Percentiles rank a stretch among this genome's conserved stretches.
These are phyloP conservation scores for Citrus glauca DNA, from an alignment of 345 rosid species.

Conservation along the genomic window DNA sequence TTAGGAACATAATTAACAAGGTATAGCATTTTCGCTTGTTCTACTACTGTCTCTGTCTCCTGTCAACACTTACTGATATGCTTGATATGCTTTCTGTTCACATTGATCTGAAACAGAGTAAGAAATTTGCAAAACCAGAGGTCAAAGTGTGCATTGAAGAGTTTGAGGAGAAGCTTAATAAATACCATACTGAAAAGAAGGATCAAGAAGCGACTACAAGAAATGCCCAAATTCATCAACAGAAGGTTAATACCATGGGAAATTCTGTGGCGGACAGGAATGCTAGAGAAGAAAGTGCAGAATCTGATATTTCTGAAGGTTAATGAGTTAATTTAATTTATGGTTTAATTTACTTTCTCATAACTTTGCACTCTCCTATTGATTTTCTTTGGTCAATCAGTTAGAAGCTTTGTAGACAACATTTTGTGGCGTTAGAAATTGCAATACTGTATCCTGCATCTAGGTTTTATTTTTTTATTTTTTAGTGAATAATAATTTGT, in stretches of 20 bases:
- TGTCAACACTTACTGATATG: constrained; percentile 4
- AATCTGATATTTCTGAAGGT: constrained; percentile 57
- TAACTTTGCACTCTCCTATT: background rate
- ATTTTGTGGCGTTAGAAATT: background rate
- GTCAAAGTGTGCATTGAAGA: constrained; percentile 85
- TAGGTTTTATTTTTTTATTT: background rate
- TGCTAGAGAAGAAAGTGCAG: constrained; percentile 41
- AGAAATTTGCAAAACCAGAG: constrained; percentile 96
- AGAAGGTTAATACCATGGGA: constrained; percentile 51
- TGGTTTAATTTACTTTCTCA: constrained; percentile 6
- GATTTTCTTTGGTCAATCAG: background rate
- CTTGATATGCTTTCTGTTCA: constrained; percentile 3
- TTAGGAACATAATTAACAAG: constrained; percentile 85
- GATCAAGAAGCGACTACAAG: constrained; percentile 91
- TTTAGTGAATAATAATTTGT: background rate
- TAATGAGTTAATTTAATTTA: constrained; percentile 17
- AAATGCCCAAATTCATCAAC: constrained; percentile 75
- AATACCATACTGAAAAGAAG: constrained; percentile 84
- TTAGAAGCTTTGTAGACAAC: constrained; percentile 1
- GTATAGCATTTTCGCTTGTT: constrained; percentile 27
- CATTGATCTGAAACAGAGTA: constrained; percentile 48
- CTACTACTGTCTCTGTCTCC: background rate
- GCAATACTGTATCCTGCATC: background rate
- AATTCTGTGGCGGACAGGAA: constrained; percentile 28
- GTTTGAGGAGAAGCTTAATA: constrained; percentile 90